Conservation (phyloP, 1,284 basidiomycete species). For the Hemileia vastatrix region DNA sequence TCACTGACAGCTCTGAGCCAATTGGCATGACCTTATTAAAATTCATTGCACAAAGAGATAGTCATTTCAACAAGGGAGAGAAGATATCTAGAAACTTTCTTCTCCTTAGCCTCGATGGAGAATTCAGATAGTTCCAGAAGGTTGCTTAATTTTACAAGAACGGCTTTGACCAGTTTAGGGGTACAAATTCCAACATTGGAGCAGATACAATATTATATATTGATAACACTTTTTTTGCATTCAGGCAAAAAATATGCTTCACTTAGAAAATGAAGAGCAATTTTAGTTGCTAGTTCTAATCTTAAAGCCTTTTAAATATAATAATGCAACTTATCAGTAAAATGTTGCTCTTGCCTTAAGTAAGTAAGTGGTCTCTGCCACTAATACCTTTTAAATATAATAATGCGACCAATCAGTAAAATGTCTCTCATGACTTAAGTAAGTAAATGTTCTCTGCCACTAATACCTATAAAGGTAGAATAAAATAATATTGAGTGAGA, state of each 20-base stretch:
- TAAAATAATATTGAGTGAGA: no score
- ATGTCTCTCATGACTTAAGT: no score
- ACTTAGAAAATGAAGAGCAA: conserved; percentile 16
- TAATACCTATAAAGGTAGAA: no score
- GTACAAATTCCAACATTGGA: conserved; percentile 15
- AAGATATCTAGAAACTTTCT: conserved; percentile 6
- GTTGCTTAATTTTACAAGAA: conserved; percentile 11
- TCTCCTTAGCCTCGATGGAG: neutral
- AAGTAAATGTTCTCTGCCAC: no score
- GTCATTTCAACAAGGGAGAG: conserved; percentile 9
- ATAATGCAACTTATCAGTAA: no score
- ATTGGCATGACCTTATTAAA: conserved; percentile 13
- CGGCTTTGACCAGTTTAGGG: conserved; percentile 16
- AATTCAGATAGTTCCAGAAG: no score
- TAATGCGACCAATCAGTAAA: no score
- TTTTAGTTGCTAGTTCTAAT: conserved; percentile 14
- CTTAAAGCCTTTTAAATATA: no score
- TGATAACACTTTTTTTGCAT: conserved; percentile 10
- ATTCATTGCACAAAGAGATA: conserved; percentile 14
- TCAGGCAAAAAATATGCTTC: conserved; percentile 13
- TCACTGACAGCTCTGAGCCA: conserved; percentile 17
- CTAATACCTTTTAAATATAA: no score
- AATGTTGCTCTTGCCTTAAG: no score
- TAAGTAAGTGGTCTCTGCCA: no score
- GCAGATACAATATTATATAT: conserved; percentile 14